Evolutionary conservation across 345 rosid species (phyloP), one percentile per base, ranked within the genome.

Genomic region (Orychophragmus violaceus): DNA sequence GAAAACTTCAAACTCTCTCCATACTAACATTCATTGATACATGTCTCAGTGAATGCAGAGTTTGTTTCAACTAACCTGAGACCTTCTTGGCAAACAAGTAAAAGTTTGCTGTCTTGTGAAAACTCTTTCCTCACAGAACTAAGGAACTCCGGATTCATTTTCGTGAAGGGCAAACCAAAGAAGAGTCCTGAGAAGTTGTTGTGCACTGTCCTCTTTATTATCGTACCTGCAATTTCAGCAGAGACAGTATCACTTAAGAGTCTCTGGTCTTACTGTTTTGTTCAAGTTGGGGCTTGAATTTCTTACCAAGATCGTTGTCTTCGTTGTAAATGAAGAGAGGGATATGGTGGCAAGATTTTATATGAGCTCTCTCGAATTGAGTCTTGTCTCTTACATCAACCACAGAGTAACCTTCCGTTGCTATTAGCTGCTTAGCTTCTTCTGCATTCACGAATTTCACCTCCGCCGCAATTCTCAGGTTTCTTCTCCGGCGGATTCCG

Each of bases 81-180:
- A 16, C 98, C 98, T 78, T 88, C 97, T 77, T 93, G 97, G 58
- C 98, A 93, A 56, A 93, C 98, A 57, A 93, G 61, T 48, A 93
- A 78, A 44, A 93, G 66, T 80, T 88, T 88, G 52, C 86, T 85
- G 32, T 90, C 84, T 9, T 86, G 82, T 13, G 90, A 74, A 75
- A 93, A 84, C 76, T 84, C 80, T 42, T 58, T 78, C 78, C 69
- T 78, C 22, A 90, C 83, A 0, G 89, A 66, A 24, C 81, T 81
- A 45, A 85, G 76, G 51, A 93, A 93, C 5, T 88, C 84, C 30
- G 96, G 90, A 68, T 93, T 90, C 8, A 36, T 70, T 79, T 93
- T 93, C 0, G 98, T 93, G 64, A 90, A 93, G 13, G 87, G 84
- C 75, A 93, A 66, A 44, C 98, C 98, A 50, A 78, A 93, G 80